Base-by-base conservation (phyloP, 768 basidiomycete species). In the Boletus sensibilis region DNA sequence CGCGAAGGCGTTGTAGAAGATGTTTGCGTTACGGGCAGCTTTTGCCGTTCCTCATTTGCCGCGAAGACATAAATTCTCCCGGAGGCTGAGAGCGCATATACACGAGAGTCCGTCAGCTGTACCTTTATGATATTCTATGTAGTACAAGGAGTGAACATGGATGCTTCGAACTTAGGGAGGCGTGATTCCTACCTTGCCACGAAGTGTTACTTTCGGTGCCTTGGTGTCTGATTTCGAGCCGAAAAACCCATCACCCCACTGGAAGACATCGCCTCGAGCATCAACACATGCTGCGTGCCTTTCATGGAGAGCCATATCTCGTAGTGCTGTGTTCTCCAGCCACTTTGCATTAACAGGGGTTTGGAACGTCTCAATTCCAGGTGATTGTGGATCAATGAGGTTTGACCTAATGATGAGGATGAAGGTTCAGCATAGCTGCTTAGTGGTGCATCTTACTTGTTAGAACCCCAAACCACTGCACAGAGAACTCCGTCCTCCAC, bases 31-130 rank as follows among this genome's bases (percentile, higher is more conserved):
- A 75, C 27, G 74, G 16, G 74, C 49, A n/a, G 64, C 62, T 68
- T 64, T 57, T 91, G 87, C 18, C 79, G 69, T 13, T 74, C 66
- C 23, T 76, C 72, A 20, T 78, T 74, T 3, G 86, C 75, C 1
- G 88, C 76, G 7, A 94, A 72, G 5, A 82, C 82, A 65, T 90
- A 94, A 0, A 96, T 79, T 43, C 78, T 80, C 16, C 95, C 94
- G 8, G 84, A 83, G 11, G 81, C 78, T 18, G 90, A 93, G 12
- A 96, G 80, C 0, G 91, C 94, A 68, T 87, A 94, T 5, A 95
- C 73, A 53, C 80, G 80, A 7, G 77, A 75, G 3, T 80, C 77
- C 3, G 84, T 86, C 27, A 84, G 68, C 61, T 85, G 84, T 9
- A 94, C 64, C 49, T 80, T 76, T 1, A 78, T 72, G 58, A 95